Evolutionary conservation across 2,329 filamentous ascomycete species (phyloP), one percentile per base, ranked within the genome.

Genomic region (Colletotrichum tanaceti): DNA sequence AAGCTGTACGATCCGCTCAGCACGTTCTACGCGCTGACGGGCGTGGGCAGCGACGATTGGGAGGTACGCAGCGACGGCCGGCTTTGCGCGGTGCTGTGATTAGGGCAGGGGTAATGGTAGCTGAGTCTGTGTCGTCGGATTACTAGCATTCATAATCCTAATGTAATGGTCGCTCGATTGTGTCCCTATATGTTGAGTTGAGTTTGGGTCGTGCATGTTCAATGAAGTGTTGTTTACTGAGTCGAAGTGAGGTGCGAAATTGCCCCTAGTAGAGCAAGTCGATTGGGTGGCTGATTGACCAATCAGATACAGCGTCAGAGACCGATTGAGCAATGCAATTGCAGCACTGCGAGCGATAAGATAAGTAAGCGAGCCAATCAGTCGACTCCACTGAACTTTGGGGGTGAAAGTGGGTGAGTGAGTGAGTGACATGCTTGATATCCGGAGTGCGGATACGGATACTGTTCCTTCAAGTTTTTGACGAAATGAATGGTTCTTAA

Each of bases 11-110:
- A 87, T 74, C 78, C 82, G 0, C 70, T 77, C 24, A 75, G 76
- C 2, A 63, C 88, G 16, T 87, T 85, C 52, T 84, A 86, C 63
- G 83, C 82, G n/a, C 77, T 76, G 3, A 79, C 78, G 3, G 83
- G 77, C 13, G 85, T 88, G 24, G 86, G 85, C 0, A 86, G 83
- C 67, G 84, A 87, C 59, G 77, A 74, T 5, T 88, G 85, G 85
- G 73, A 75, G 22, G 80, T 81, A 13, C 50, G 41, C 22, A 28
- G 64, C 52, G 47, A 71, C 4, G 73, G 72, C 1, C 67, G 69
- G n/a, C 71, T 74, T 5, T 74, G 73, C 61, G 54, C 32, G 46
- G 38, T 11, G 5, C 43, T 44, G 10, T 68, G 32, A 60, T 5
- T 16, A n/a, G 14, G 13, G 4, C 22, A 16, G 18, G 22, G 16